Percentiles rank a stretch among this genome's conserved stretches.
These are phyloP conservation scores for Apophysomyces elegans DNA, from an alignment of 371 early-diverging fungal genomes.

Conservation along the genomic window DNA sequence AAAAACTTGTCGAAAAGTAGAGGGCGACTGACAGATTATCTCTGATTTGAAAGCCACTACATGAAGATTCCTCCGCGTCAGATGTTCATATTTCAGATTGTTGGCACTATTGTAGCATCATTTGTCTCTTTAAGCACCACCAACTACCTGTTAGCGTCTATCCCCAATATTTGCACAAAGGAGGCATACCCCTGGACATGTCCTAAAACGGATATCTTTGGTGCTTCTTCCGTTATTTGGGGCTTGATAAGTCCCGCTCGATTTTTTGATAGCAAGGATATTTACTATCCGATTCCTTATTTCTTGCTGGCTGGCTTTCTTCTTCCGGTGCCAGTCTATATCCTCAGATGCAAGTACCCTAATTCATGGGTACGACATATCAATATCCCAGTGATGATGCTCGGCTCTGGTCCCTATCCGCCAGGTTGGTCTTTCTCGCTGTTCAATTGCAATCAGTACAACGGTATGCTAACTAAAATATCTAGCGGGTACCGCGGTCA, in stretches of 20 bases:
- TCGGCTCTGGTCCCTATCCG: conserved; percentile 39
- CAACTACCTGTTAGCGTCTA: conserved; percentile 58
- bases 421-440: conserved; percentile 15
- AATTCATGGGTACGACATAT: conserved; percentile 57
- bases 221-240: conserved; percentile 57
- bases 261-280: conserved; percentile 56
- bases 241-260: conserved; percentile 65
- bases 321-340: conserved; percentile 53
- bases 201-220: conserved; percentile 46
- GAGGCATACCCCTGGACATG: conserved; percentile 57
- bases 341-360: conserved; percentile 41
- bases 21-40: too few species aligned
- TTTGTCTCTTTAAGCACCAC: conserved; percentile 61
- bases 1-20: not conserved
- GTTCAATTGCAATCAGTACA: too few species aligned
- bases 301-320: conserved; percentile 49
- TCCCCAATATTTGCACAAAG: conserved; percentile 57
- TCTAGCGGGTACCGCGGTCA: conserved; percentile 44
- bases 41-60: conserved; percentile 40
- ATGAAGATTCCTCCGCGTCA: conserved; percentile 74
- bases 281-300: conserved; percentile 46
- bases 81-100: conserved; percentile 63
- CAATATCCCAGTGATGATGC: conserved; percentile 55
- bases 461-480: not conserved
- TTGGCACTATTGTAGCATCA: conserved; percentile 64